Evolutionary conservation across 495 filamentous ascomycete species (phyloP).

Genomic region (Aspergillus haitiensis): DNA sequence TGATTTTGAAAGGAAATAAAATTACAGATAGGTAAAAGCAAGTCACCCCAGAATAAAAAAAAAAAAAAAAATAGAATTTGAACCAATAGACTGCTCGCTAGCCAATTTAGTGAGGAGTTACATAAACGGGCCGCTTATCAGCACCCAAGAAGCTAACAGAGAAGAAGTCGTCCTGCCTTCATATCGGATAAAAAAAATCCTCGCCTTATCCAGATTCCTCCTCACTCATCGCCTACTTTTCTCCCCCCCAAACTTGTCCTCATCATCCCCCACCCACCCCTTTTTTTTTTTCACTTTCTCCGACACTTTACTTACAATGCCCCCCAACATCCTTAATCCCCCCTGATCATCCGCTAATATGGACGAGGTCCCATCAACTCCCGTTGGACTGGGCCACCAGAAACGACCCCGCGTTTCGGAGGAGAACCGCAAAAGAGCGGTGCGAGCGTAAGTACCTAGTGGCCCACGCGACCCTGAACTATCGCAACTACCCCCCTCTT

Average conservation of each 20-base stretch:
- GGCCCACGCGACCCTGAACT: constrained; percentile 8
- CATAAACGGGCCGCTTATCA: constrained; percentile 18
- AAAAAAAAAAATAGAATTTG: too few relatives aligned
- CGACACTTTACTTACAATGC: constrained; percentile 23
- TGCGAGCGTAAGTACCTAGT: constrained; percentile 45
- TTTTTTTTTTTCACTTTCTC: neutral
- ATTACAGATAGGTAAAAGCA: too few relatives aligned
- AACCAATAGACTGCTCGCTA: neutral
- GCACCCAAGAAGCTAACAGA: neutral
- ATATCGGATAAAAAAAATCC: constrained; percentile 17
- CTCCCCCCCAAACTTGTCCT: neutral
- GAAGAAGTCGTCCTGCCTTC: neutral
- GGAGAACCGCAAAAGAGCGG: constrained; percentile 51
- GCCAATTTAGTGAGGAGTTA: constrained; percentile 3
- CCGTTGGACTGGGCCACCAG: constrained; percentile 34
- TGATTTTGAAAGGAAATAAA: too few relatives aligned
- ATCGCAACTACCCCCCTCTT: too few relatives aligned
- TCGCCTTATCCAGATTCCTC: constrained; percentile 1
- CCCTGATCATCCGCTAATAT: constrained; percentile 26
- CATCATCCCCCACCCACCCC: neutral
- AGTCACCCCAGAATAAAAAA: too few relatives aligned
- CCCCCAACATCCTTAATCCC: constrained; percentile 15
- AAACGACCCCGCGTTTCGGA: constrained; percentile 51
- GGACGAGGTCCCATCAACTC: constrained; percentile 33
- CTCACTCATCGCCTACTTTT: constrained; percentile 2